Evolutionary conservation across 2,329 filamentous ascomycete genomes (phyloP), one percentile per base, ranked within the genome.

Genomic region (Huntiella moniliformis): DNA sequence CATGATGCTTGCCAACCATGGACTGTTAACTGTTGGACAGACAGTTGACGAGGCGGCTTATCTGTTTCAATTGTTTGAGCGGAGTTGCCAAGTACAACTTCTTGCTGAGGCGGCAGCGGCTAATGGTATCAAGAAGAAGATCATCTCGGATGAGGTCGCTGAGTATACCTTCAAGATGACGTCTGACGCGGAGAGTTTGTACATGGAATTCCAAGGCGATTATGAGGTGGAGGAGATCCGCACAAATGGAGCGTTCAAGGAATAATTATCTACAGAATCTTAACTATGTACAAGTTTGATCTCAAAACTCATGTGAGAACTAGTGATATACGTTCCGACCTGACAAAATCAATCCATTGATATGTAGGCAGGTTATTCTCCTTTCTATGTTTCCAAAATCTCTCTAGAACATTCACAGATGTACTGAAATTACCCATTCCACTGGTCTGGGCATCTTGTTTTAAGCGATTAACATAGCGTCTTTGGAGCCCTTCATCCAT

Each of bases 1-100:
- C 12, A 63, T 75, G 52, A 77, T 82, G 42, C 57, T 83, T 35
- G 65, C 75, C 52, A 84, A 83, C 55, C 79, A 84, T 55, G 80
- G 79, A 0, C 60, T 84, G 4, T 56, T 84, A 37, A 82, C 77
- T 0, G 74, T 78, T 0, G 79, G 80, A 0, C 56, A 58, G 1
- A 84, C 79, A 0, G 76, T 84, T 2, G 79, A 80, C 51, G 79
- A 83, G 58, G 79, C 79, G 0, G 77, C 76, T 0, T 82, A 74
- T 52, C 61, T 82, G 45, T 83, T 82, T 55, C 73, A 73, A 3
- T 60, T 75, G 3, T 65, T 83, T 53, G 80, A 85, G 58, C 67
- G 75, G 36, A 73, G 71, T 7, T 85, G 80, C 52, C 67, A 75
- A 45, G 66, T 78, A 7, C 81, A 85, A 57, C 59, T 84, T 33